Conservation (phyloP, 2,329 filamentous ascomycete genomes). For the Diplodia corticola region DNA sequence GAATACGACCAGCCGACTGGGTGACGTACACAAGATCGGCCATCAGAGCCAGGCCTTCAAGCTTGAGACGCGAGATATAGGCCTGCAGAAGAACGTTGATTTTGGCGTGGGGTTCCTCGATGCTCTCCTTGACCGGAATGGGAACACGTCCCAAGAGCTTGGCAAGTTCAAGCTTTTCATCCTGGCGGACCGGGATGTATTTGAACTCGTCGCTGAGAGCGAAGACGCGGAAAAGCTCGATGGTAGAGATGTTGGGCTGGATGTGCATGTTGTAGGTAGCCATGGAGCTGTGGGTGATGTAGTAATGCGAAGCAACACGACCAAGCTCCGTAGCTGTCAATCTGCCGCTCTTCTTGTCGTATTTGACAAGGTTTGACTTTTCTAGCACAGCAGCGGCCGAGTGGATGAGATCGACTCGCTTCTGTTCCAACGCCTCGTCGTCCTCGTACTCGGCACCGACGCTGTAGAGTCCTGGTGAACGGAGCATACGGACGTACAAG, state of each 20-base stretch:
- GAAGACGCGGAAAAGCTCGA: conserved; percentile 96
- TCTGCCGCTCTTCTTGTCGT: conserved; percentile 89
- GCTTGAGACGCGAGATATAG: conserved; percentile 90
- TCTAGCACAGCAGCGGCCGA: conserved; percentile 86
- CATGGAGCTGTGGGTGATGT: conserved; percentile 96
- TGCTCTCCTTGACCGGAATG: conserved; percentile 94
- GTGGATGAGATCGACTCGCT: conserved; percentile 94
- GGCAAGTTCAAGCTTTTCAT: conserved; percentile 94
- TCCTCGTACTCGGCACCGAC: conserved; percentile 95
- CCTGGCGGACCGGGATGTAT: conserved; percentile 95
- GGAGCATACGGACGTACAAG: conserved; percentile 94
- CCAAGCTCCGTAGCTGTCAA: conserved; percentile 91
- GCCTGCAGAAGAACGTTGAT: conserved; percentile 97
- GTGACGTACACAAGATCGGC: conserved; percentile 98
- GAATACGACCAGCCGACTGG: conserved; percentile 92
- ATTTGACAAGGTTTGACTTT: conserved; percentile 86
- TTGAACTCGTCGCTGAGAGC: conserved; percentile 97
- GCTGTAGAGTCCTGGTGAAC: conserved; percentile 91
- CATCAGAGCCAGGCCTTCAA: conserved; percentile 94
- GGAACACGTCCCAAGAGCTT: conserved; percentile 88
- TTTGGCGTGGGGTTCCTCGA: conserved; percentile 95
- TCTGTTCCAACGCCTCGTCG: conserved; percentile 88
- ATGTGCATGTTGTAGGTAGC: conserved; percentile 94
- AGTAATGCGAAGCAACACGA: conserved; percentile 95
- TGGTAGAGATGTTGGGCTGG: conserved; percentile 86